phyloP scores from a whole-genome alignment of 306 rosid genomes.

The Astragalus membranaceus region DNA sequence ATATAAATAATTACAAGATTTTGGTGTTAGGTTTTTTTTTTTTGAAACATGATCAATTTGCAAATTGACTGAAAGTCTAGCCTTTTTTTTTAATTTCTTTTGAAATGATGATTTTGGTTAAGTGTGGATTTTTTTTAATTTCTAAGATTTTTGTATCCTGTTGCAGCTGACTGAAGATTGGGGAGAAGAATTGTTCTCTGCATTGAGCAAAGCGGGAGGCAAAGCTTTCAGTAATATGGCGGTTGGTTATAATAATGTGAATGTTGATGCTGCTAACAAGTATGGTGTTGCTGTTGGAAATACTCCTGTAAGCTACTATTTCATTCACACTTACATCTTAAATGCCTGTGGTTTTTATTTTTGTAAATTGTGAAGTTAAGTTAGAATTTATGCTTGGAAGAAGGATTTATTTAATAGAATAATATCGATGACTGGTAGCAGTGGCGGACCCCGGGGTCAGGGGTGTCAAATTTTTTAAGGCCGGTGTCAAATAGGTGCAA shows the following conservation, averaged over 20 bases:
- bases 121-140: neutral
- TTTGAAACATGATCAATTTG: neutral
- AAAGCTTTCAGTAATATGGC: conserved; percentile 98
- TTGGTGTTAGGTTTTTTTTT: neutral
- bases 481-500: no score
- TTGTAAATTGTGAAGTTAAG: neutral
- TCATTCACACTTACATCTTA: neutral
- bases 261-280: conserved; percentile 85
- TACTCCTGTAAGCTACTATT: conserved; percentile 49
- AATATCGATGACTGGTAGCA: no score
- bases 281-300: conserved; percentile 93
- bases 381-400: neutral
- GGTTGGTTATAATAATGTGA: conserved; percentile 94
- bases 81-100: neutral
- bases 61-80: neutral
- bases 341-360: neutral
- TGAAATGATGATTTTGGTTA: neutral
- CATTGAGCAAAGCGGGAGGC: conserved; percentile 95
- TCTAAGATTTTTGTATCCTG: neutral
- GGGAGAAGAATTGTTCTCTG: conserved; percentile 95
- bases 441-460: no score
- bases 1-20: neutral
- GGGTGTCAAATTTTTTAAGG: no score
- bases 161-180: conserved; percentile 94
- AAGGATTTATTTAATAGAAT: neutral